These are phyloP conservation scores for Prasinococcaceae sp. DNA, from an alignment of 139 green algal genomes.

Conservation along the genomic window DNA sequence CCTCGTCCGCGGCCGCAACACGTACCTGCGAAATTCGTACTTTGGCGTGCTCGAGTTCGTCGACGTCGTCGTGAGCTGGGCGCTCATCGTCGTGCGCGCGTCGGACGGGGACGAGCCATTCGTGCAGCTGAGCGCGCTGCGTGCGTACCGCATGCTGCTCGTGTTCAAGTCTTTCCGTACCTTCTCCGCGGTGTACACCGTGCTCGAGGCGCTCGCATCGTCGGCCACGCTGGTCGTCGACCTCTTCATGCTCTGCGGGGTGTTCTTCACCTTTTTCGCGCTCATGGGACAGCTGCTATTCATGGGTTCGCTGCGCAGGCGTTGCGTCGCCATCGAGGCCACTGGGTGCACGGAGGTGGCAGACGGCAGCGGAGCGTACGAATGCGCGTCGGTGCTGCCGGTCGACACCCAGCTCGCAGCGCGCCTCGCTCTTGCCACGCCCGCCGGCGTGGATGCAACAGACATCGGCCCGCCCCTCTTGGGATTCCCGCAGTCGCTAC, in stretches of 20 bases:
- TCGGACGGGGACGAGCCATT: not conserved
- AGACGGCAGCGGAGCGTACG: not conserved
- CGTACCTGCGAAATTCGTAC: constrained; percentile 1
- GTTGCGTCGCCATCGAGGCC: not conserved
- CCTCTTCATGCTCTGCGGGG: not conserved
- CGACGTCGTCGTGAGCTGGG: not conserved
- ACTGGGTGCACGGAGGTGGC: too few species aligned
- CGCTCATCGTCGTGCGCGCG: not conserved
- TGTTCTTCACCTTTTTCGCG: not conserved
- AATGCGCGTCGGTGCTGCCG: not conserved
- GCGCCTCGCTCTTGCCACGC: not conserved
- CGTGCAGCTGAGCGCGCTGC: too few species aligned
- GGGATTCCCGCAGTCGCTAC: not conserved
- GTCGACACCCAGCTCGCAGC: not conserved
- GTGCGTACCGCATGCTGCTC: not conserved
- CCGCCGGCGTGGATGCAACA: not conserved
- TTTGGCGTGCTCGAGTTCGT: not conserved
- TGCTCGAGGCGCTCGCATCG: not conserved
- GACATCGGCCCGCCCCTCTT: not conserved
- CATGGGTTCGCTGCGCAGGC: not conserved
- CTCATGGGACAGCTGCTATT: not conserved
- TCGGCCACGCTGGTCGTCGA: not conserved
- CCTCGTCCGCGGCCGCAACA: not conserved
- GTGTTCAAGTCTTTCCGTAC: not conserved
- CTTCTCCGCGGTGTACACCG: not conserved